Evolutionary conservation across 345 rosid genomes (phyloP).

Genomic region (Toxicodendron radicans): DNA sequence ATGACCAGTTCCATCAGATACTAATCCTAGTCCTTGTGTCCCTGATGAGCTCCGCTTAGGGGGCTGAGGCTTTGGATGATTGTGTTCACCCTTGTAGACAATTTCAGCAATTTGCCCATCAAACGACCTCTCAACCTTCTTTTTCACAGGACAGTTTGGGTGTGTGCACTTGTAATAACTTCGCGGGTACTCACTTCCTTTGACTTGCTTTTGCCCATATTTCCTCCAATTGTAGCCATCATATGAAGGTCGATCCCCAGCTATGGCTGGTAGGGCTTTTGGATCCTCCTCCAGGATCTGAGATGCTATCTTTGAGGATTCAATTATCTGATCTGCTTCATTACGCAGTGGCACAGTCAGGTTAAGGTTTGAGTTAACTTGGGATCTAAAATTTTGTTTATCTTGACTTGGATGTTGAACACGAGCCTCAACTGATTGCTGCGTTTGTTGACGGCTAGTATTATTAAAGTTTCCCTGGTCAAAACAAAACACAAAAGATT

Average conservation of each 20-base stretch:
- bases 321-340: constrained; percentile 33
- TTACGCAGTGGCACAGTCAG: constrained; percentile 28
- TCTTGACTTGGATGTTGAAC: constrained; percentile 37
- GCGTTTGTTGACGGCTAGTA: constrained; percentile 27
- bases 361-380: constrained; percentile 25
- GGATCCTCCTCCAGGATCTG: constrained; percentile 47
- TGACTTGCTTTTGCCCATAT: constrained; percentile 97
- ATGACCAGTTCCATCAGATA: constrained; percentile 44
- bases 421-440: constrained; percentile 32
- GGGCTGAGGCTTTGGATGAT: constrained; percentile 77
- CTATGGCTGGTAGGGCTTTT: constrained; percentile 27
- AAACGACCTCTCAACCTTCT: constrained; percentile 89
- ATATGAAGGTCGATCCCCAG: constrained; percentile 60
- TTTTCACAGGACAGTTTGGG: constrained; percentile 86
- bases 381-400: constrained; percentile 35
- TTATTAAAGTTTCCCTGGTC: constrained; percentile 51
- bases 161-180: constrained; percentile 96
- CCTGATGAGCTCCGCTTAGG: constrained; percentile 55
- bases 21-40: constrained; percentile 43
- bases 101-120: constrained; percentile 92
- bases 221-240: constrained; percentile 99
- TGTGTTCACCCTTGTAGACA: constrained; percentile 94
- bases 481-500: constrained; percentile 15
- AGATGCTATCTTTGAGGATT: constrained; percentile 29
- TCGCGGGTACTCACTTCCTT: constrained; percentile 95